Percentiles rank a stretch among this genome's conserved stretches.
phyloP scores from a whole-genome alignment of 1,139 yeast genomes.

The Saccharomyces hybrid region DNA sequence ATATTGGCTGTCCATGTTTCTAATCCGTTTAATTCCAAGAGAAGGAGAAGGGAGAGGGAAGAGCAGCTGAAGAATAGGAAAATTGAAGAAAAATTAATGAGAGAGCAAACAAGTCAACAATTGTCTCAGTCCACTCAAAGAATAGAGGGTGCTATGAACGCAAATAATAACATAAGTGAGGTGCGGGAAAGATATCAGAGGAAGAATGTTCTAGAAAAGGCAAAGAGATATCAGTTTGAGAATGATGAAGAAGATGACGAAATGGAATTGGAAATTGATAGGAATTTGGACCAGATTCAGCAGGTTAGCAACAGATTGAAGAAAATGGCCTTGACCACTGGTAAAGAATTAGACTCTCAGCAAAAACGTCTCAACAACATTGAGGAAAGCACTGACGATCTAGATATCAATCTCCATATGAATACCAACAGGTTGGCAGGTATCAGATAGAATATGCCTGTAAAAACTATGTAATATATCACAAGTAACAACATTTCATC shows the following conservation, averaged over 20 bases:
- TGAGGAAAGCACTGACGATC: constrained; percentile 44
- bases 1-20: constrained; percentile 73
- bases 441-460: constrained; percentile 16
- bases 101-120: constrained; percentile 38
- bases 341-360: constrained; percentile 47
- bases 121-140: constrained; percentile 44
- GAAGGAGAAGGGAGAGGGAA: constrained; percentile 70
- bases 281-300: constrained; percentile 44
- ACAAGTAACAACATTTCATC: background rate
- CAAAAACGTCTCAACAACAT: constrained; percentile 46
- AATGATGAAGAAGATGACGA: constrained; percentile 56
- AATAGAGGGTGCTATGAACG: constrained; percentile 35
- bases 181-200: constrained; percentile 32
- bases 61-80: constrained; percentile 59
- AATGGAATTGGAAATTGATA: constrained; percentile 50
- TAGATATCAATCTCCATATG: constrained; percentile 47
- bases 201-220: constrained; percentile 32
- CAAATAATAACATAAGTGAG: constrained; percentile 29
- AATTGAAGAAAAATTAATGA: constrained; percentile 45
- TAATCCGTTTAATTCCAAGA: constrained; percentile 83
- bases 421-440: constrained; percentile 35
- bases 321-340: constrained; percentile 43
- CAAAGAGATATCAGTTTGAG: constrained; percentile 47
- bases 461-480: background rate
- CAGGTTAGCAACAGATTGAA: constrained; percentile 43